Percentiles rank a stretch among this genome's conserved stretches.
Evolutionary conservation across 75 land plant species (phyloP).

Genomic region (Cunninghamia lanceolata): DNA sequence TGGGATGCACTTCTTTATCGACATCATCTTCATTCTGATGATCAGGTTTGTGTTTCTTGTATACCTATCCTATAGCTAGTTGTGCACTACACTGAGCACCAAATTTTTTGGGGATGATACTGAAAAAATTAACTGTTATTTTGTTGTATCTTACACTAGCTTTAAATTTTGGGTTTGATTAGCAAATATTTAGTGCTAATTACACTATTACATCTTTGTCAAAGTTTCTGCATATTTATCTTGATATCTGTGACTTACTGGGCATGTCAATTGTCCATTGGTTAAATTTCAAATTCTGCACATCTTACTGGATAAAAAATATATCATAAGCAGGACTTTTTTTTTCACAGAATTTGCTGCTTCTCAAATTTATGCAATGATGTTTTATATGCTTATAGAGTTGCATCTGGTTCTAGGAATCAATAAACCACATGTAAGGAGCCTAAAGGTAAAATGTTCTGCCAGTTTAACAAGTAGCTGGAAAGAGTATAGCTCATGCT

Average conservation of each 20-base stretch:
- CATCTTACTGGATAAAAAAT: background rate
- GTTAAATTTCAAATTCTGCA: background rate
- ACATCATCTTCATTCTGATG: conserved; percentile 50
- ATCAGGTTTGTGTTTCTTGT: conserved; percentile 39
- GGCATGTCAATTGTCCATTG: background rate
- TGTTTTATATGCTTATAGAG: background rate
- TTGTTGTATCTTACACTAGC: background rate
- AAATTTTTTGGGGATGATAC: background rate
- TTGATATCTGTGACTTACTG: background rate
- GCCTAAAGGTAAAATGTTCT: background rate
- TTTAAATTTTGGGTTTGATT: background rate
- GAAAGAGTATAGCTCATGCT: background rate
- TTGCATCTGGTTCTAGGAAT: background rate
- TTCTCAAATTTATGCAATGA: background rate
- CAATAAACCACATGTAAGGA: background rate
- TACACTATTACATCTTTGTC: background rate
- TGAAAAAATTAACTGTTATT: background rate
- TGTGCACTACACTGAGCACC: background rate
- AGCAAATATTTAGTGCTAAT: background rate
- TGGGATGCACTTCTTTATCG: conserved; percentile 90
- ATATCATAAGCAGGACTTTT: background rate
- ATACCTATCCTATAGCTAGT: background rate
- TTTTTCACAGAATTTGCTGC: background rate
- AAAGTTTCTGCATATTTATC: background rate
- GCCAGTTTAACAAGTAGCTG: background rate